Evolutionary conservation across 305 asterid genomes (phyloP).

Genomic region (Fraxinus sp.): DNA sequence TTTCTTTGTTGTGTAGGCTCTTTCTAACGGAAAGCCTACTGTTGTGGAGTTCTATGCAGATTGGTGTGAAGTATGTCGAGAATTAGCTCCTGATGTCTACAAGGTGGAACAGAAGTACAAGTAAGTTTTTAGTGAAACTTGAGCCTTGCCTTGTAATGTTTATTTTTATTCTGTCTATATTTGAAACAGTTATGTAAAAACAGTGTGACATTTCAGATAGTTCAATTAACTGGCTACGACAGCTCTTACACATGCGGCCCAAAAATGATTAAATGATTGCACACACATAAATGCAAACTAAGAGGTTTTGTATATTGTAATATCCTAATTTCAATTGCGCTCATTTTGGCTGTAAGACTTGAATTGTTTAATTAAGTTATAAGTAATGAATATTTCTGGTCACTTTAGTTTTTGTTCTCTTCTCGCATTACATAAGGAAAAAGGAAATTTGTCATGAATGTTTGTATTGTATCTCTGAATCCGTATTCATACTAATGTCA

Average conservation of each 20-base stretch:
- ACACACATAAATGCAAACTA: background rate
- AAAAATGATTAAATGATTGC: background rate
- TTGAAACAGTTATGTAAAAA: background rate
- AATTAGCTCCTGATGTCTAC: slow-evolving; percentile 86
- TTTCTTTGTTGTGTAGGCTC: slow-evolving; percentile 51
- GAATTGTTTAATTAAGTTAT: background rate
- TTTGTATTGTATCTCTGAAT: background rate
- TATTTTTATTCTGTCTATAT: background rate
- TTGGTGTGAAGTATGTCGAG: slow-evolving; percentile 97
- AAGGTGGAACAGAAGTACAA: slow-evolving; percentile 76
- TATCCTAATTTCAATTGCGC: background rate
- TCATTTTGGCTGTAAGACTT: background rate
- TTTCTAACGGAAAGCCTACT: slow-evolving; percentile 91
- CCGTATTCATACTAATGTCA: background rate
- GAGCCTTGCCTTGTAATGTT: slow-evolving; percentile 7
- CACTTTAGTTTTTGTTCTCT: background rate
- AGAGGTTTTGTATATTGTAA: background rate
- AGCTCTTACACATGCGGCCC: background rate
- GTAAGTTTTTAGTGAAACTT: slow-evolving; percentile 36
- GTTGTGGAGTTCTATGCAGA: slow-evolving; percentile 98
- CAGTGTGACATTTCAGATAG: background rate
- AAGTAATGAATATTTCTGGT: background rate
- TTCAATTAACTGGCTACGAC: background rate
- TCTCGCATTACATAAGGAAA: background rate
- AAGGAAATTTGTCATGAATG: background rate